Evolutionary conservation across 2,329 filamentous ascomycete genomes (phyloP).

Genomic region (Nemania bipapillata): DNA sequence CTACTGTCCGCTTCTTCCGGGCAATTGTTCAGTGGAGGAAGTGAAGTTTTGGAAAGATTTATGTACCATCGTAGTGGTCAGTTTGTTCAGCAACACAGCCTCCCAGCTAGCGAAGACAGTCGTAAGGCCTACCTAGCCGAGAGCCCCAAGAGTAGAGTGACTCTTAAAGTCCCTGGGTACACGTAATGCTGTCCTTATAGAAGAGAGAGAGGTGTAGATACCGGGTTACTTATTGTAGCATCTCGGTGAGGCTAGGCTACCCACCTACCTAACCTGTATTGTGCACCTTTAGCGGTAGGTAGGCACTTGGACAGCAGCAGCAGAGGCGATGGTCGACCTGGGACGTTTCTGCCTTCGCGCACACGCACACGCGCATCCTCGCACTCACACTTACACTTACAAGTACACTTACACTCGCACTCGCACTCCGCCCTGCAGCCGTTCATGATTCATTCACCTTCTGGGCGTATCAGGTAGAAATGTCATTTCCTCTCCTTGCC

Average conservation of each 20-base stretch:
- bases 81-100: slow-evolving; percentile 15
- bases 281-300: too few species aligned
- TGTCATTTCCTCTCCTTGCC: slow-evolving; percentile 14
- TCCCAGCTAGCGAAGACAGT: slow-evolving; percentile 3
- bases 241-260: slow-evolving; percentile 37
- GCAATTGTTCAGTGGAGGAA: not conserved
- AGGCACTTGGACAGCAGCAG: not conserved
- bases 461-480: slow-evolving; percentile 8
- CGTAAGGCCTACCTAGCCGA: not conserved
- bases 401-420: too few species aligned
- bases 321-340: slow-evolving; percentile 8
- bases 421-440: slow-evolving; percentile 4
- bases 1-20: not conserved
- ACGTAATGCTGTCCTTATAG: slow-evolving; percentile 1
- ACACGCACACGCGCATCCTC: too few species aligned
- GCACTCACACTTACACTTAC: too few species aligned
- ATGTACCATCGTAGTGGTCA: not conserved
- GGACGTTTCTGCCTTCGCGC: slow-evolving; percentile 17
- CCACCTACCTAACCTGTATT: slow-evolving; percentile 12
- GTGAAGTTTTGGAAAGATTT: not conserved
- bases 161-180: too few species aligned
- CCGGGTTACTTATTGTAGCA: slow-evolving; percentile 38
- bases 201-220: not conserved
- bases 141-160: too few species aligned
- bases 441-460: slow-evolving; percentile 3